Base-by-base conservation (phyloP, 768 basidiomycete genomes). In the Panaeolus papilionaceus region DNA sequence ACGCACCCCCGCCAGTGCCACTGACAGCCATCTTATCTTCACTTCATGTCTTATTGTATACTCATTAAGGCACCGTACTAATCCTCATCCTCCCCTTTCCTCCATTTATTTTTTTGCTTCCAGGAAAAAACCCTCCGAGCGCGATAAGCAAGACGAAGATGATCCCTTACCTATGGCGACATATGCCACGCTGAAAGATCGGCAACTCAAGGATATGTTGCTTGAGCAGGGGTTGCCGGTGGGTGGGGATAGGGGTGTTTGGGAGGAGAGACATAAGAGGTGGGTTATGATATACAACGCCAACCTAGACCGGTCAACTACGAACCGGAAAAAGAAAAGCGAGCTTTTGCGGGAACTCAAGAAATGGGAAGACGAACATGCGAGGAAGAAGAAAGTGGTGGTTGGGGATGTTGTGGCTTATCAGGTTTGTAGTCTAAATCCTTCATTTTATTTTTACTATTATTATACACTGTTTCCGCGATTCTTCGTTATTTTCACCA, bases 261-360 rank as follows among this genome's bases (percentile, higher is more conserved):
- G 86, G 74, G 82, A 87, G 68, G 81, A 83, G 64, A 84, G 91
- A 63, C 90, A 92, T 76, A 82, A 86, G 75, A 83, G 83, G 91
- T 90, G 90, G 90, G 83, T 90, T 0, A 87, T 88, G 78, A 74
- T 89, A 47, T 89, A 84, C 71, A 93, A 93, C 68, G 86, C 90
- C 37, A 93, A 92, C 73, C 80, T 91, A 9, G 92, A 93, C 77
- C 85, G 84, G 69, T 81, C 82, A 20, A 63, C 70, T 1, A 62
- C 70, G 18, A 79, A 83, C 54, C 83, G 89, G 37, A 86, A 85
- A 72, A 80, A 79, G 18, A 75, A 80, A 65, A 68, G 74, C 0
- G 84, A 85, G 40, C 81, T 92, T 14, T 81, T 82, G 47, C 73
- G 72, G 47, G 89, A 91, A 39, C 72, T 92, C 73, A 84, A 80